A percentile compares a stretch with the other conserved stretches of the same genome.
These are phyloP conservation scores for Galeopsis tetrahit DNA, from an alignment of 257 asterid genomes.

Conservation along the genomic window DNA sequence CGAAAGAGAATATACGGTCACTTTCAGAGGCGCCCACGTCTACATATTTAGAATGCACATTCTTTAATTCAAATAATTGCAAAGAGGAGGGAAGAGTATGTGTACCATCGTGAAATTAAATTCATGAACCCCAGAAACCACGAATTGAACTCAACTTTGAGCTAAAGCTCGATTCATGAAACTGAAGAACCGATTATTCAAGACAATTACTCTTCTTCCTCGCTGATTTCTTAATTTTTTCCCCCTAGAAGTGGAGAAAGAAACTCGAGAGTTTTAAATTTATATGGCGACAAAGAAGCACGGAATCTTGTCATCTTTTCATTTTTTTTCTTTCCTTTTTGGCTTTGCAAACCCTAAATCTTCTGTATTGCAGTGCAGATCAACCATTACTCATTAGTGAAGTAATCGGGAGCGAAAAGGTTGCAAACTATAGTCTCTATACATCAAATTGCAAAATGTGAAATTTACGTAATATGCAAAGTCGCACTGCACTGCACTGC, in stretches of 20 bases:
- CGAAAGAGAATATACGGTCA: background rate
- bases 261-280: background rate
- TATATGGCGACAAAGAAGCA: background rate
- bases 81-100: background rate
- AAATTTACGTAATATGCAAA: no score
- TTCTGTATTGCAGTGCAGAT: background rate
- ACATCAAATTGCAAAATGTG: no score
- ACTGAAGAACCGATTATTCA: background rate
- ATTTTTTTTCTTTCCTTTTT: no score
- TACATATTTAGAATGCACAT: constrained; percentile 19
- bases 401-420: background rate
- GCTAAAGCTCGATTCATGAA: background rate
- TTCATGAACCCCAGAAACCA: background rate
- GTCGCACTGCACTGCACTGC: no score
- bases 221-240: background rate
- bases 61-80: background rate
- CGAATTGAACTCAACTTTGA: background rate
- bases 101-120: constrained; percentile 29
- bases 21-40: constrained; percentile 5
- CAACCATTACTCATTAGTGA: background rate
- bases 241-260: background rate
- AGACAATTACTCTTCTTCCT: background rate
- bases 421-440: background rate
- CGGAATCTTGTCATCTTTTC: background rate
- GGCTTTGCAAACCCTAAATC: background rate